Conservation (phyloP, 768 basidiomycete genomes). For the Rhodosporidiobolus sp. region DNA sequence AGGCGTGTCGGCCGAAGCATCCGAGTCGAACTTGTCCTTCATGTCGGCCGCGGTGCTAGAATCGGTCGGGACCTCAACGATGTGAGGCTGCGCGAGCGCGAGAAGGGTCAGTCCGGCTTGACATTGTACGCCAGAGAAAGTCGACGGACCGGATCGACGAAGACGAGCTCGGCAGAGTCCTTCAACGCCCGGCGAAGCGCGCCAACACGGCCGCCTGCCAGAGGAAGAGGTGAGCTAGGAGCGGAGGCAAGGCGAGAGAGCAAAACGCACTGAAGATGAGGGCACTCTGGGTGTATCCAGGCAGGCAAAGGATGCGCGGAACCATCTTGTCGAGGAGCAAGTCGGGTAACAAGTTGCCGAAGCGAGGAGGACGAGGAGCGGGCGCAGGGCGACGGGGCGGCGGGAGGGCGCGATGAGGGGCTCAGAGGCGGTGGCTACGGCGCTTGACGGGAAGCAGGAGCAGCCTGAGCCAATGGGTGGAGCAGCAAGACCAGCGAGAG, state of each 20-base stretch:
- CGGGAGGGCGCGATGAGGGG: not conserved
- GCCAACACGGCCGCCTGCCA: conserved; percentile 13
- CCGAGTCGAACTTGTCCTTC: conserved; percentile 37
- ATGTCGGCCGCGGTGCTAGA: conserved; percentile 16
- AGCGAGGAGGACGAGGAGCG: not conserved
- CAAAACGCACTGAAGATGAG: conserved; percentile 16
- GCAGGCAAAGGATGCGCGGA: conserved; percentile 23
- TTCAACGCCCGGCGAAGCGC: conserved; percentile 26
- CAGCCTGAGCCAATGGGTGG: too few relatives aligned
- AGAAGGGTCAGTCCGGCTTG: too few relatives aligned
- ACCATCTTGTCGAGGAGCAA: not conserved
- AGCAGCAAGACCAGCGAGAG: not conserved
- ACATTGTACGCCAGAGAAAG: not conserved
- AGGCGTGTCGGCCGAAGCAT: conserved; percentile 26
- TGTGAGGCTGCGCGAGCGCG: conserved; percentile 15
- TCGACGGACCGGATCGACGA: conserved; percentile 34
- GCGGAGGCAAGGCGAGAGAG: not conserved
- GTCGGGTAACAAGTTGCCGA: too few relatives aligned
- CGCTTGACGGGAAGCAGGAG: too few relatives aligned
- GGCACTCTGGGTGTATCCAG: conserved; percentile 33
- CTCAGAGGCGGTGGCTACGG: too few relatives aligned
- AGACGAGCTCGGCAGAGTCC: conserved; percentile 35
- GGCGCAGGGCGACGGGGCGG: not conserved
- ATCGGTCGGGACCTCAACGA: conserved; percentile 35
- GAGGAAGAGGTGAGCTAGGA: too few relatives aligned